Base-by-base conservation (phyloP, 2,329 filamentous ascomycete genomes). In the Colletotrichum cuscutae region DNA sequence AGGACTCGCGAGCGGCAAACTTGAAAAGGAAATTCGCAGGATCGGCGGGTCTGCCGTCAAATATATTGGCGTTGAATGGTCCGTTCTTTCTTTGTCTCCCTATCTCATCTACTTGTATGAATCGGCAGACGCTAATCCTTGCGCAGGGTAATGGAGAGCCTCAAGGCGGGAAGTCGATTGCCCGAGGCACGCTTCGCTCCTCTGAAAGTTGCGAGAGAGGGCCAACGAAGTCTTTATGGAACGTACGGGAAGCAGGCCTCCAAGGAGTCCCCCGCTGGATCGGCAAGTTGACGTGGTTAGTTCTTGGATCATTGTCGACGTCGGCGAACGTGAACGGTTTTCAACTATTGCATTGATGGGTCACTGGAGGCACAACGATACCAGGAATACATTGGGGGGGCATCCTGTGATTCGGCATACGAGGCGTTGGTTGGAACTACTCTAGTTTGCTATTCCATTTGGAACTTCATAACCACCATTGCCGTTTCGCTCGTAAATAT, bases 31-130 rank as follows among this genome's bases (percentile, higher is more conserved):
- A 84, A 93, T 97, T 68, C 82, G 85, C 30, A 88, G 88, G 68
- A 85, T 90, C 4, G 87, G 92, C 26, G 94, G 94, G 12, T 90
- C 89, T 75, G 90, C 89, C 30, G 87, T 97, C 64, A 95, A 92
- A 83, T 96, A 93, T 81, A 93, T 98, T 66, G 90, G 88, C 64
- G 94, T 92, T 30, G 93, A 97, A 77, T 98, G 95, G 94, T 93
- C 77, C 86, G 84, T 70, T 65, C 66, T 15, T 59, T 19, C 71
- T 63, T 59, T 66, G 65, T 73, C 54, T 67, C 64, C 65, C 26
- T 76, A 62, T 66, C 24, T 11, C 19, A 9, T 7, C 30, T 32
- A 4, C 30, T 13, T 1, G 26, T 24, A 35, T 15, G 60, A 13
- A 54, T 11, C 8, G 19, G 42, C 19, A 5, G 42, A 22, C 4